Conservation (phyloP, 2,329 filamentous ascomycete species). For the Metarhizium anisopliae region DNA sequence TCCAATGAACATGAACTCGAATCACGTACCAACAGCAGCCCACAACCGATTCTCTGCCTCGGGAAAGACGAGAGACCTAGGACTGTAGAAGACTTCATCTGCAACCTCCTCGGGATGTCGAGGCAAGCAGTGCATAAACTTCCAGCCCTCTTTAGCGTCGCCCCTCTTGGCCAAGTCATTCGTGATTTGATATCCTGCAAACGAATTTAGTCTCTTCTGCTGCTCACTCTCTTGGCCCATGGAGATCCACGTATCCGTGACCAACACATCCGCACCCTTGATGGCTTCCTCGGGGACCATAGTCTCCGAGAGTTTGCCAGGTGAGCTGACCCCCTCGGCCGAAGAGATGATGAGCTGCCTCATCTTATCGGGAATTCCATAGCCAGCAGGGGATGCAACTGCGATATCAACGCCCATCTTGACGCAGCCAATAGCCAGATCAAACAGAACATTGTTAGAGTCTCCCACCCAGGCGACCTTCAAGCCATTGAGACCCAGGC, state of each 20-base stretch:
- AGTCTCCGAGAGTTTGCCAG: conserved; percentile 66
- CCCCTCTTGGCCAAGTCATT: conserved; percentile 73
- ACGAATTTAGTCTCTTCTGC: conserved; percentile 67
- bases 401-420: conserved; percentile 83
- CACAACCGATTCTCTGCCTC: conserved; percentile 94
- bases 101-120: conserved; percentile 86
- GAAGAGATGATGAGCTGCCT: conserved; percentile 60
- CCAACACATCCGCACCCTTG: conserved; percentile 76
- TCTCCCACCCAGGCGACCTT: conserved; percentile 97
- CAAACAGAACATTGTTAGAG: conserved; percentile 93
- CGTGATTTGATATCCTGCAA: conserved; percentile 85
- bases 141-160: conserved; percentile 82
- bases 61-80: conserved; percentile 77
- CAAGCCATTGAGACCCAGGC: conserved; percentile 66
- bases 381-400: conserved; percentile 79
- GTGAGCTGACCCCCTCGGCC: conserved; percentile 42
- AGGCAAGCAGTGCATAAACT: conserved; percentile 97
- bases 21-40: conserved; percentile 64
- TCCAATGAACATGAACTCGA: not conserved
- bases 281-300: conserved; percentile 76
- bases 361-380: conserved; percentile 72
- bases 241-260: conserved; percentile 96
- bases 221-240: conserved; percentile 95
- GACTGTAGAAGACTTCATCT: conserved; percentile 89
- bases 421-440: conserved; percentile 77